Evolutionary conservation across 257 asterid genomes (phyloP), one percentile per base, ranked within the genome.

Genomic region (Apocynum venetum): DNA sequence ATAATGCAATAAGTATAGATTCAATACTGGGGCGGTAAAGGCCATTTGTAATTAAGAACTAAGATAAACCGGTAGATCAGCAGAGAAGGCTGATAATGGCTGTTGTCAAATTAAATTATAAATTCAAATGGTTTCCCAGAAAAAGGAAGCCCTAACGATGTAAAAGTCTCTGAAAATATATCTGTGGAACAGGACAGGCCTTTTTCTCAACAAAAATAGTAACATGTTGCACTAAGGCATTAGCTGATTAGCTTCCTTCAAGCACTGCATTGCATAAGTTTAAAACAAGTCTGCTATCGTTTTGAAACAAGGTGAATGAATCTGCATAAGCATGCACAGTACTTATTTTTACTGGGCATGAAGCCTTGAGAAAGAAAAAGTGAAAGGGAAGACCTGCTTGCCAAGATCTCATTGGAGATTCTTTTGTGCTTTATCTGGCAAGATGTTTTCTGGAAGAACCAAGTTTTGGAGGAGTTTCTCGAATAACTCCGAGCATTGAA

Each of bases 381-480:
- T 65, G 43, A 15, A 78, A 69, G 76, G 25, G 76, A 75, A 70
- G 84, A 74, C 77, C 61, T 67, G 63, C 65, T 57, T 20, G 25
- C 52, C n/a, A 68, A 79, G 8, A 49, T 78, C 84, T 92, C 86
- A 87, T 80, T 82, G 89, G 56, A 82, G 67, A 60, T 84, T 85
- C 77, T 89, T 93, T 38, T 82, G 84, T 82, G 91, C 75, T 86
- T 91, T 91, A 4, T 82, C 87, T 0, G 95, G 96, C 66, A 92
- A 84, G 74, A 90, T 87, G 85, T 87, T 87, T 35, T 92, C 96
- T 2, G 98, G 96, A 73, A 90, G 97, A 75, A 88, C 76, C 76
- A 55, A 93, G 94, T 77, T 93, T 96, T 0, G 90, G 90, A 41
- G 95, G 97, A 63, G 92, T 93, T 84, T 91, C 97, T 36, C 97